These are phyloP conservation scores for Cytospora piceae DNA, from an alignment of 2,329 filamentous ascomycete species.

Conservation along the genomic window DNA sequence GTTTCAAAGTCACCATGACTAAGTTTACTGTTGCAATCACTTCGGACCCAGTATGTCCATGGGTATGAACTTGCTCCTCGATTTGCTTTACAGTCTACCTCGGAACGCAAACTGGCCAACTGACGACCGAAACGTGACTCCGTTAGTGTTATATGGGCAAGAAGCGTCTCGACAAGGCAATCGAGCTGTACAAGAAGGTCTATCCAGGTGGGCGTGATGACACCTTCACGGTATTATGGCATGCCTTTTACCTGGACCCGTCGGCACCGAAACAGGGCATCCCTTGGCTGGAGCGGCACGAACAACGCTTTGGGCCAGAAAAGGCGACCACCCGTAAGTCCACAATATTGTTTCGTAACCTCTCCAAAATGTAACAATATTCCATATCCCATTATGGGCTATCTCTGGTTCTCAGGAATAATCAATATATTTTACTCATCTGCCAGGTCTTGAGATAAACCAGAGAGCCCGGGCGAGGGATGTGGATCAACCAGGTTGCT, in stretches of 20 bases:
- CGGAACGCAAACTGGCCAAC: constrained; percentile 31
- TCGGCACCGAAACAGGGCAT: constrained; percentile 53
- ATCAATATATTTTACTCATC: background rate
- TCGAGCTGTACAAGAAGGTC: constrained; percentile 64
- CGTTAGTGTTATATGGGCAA: constrained; percentile 77
- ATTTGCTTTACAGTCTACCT: background rate
- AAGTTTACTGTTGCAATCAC: constrained; percentile 77
- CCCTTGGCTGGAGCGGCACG: constrained; percentile 56
- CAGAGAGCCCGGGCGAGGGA: background rate
- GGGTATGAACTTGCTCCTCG: constrained; percentile 38
- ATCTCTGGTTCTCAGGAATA: background rate
- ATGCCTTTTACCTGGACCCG: constrained; percentile 80
- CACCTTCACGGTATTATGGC: constrained; percentile 75
- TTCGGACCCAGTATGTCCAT: constrained; percentile 80
- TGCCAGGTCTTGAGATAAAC: background rate
- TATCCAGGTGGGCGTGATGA: constrained; percentile 63
- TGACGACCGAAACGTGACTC: constrained; percentile 41
- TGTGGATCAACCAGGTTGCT: background rate
- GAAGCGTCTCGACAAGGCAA: constrained; percentile 72
- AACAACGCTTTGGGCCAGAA: constrained; percentile 67
- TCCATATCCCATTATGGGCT: background rate
- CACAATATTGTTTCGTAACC: background rate
- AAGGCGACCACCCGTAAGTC: constrained; percentile 39
- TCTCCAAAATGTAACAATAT: background rate
- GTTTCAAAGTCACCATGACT: constrained; percentile 56